A percentile compares a stretch with the other conserved stretches of the same genome.
phyloP scores from a whole-genome alignment of 495 filamentous ascomycete species.

The Emericellopsis terricola region DNA sequence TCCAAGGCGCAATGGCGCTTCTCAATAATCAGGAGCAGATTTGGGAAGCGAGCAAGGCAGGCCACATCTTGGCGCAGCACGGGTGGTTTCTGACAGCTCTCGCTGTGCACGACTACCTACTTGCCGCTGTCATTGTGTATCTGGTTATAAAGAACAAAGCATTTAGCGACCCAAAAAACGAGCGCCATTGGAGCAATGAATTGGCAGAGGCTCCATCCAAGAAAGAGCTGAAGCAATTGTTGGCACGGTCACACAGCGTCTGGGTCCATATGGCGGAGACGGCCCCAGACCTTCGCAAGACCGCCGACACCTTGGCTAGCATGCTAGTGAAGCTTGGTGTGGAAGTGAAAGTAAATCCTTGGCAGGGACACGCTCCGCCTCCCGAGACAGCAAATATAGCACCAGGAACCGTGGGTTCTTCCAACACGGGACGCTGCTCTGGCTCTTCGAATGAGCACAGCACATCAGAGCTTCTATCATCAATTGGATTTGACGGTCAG shows the following conservation, averaged over 20 bases:
- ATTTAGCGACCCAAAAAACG: conserved; percentile 9
- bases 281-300: conserved; percentile 8
- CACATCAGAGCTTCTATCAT: not conserved
- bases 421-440: not conserved
- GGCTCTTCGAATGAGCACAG: not conserved
- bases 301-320: conserved; percentile 6
- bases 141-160: conserved; percentile 17
- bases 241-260: conserved; percentile 13
- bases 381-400: not conserved
- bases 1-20: conserved; percentile 48
- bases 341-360: not conserved
- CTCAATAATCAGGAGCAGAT: conserved; percentile 27
- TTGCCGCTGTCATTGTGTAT: conserved; percentile 28
- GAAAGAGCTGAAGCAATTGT: conserved; percentile 9
- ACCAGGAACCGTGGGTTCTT: not conserved
- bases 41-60: conserved; percentile 18
- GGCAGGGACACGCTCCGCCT: not conserved
- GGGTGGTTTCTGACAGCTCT: conserved; percentile 25
- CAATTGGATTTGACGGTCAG: not conserved
- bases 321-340: conserved; percentile 7
- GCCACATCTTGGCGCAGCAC: conserved; percentile 16
- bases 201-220: conserved; percentile 8
- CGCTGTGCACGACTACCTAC: conserved; percentile 27
- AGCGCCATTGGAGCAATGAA: conserved; percentile 9
- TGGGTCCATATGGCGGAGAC: conserved; percentile 9